Conservation (phyloP, 2,329 filamentous ascomycete genomes). For the Mycogone perniciosa region DNA sequence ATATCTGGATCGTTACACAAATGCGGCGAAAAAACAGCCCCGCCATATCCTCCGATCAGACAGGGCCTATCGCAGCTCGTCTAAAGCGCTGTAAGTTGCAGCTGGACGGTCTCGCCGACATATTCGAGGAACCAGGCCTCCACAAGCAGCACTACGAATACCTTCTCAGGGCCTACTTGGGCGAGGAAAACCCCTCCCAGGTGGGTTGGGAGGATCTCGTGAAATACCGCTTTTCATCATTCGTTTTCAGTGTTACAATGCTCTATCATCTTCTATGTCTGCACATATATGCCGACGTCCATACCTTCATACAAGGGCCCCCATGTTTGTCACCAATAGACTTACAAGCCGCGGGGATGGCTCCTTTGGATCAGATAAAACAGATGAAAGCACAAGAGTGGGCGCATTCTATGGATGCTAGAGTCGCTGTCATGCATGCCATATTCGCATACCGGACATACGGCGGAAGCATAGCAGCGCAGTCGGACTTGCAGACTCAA, state of each 20-base stretch:
- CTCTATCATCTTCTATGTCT: constrained; percentile 32
- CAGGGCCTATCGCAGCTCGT: constrained; percentile 5
- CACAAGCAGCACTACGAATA: constrained; percentile 15
- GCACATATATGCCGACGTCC: constrained; percentile 30
- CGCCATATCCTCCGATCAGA: constrained; percentile 4
- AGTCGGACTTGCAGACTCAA: constrained; percentile 2
- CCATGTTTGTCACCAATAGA: constrained; percentile 9
- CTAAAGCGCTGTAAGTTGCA: constrained; percentile 16
- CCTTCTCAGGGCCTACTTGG: constrained; percentile 24
- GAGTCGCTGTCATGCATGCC: constrained; percentile 29
- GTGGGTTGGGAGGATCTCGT: constrained; percentile 19
- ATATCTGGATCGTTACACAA: constrained; percentile 27
- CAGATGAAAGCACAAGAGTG: constrained; percentile 22
- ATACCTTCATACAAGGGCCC: constrained; percentile 23
- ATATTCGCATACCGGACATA: constrained; percentile 25
- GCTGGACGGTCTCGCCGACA: constrained; percentile 14
- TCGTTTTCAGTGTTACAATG: constrained; percentile 28
- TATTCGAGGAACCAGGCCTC: constrained; percentile 14
- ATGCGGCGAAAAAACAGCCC: constrained; percentile 19
- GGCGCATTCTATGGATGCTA: constrained; percentile 23
- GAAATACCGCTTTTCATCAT: constrained; percentile 22
- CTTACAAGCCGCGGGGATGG: constrained; percentile 11
- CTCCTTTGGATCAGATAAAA: constrained; percentile 13
- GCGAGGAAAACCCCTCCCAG: constrained; percentile 21
- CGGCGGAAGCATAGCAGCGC: constrained; percentile 11